Evolutionary conservation across 1,284 basidiomycete genomes (phyloP).

Genomic region (Peniophora sp.): DNA sequence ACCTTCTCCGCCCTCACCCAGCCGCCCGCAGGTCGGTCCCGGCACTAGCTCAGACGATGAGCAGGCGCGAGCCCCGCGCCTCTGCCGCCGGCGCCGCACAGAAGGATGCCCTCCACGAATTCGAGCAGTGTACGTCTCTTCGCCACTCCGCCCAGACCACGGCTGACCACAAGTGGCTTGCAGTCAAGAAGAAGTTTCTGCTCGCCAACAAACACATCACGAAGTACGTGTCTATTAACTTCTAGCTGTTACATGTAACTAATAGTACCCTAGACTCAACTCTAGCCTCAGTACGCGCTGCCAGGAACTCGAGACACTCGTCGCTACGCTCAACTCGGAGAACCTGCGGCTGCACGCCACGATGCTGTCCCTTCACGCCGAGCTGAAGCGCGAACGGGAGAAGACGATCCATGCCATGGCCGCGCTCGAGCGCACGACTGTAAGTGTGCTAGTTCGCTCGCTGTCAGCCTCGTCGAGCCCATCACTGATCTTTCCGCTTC

Average conservation of each 20-base stretch:
- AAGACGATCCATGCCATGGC: conserved; percentile 62
- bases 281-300: conserved; percentile 74
- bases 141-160: conserved; percentile 8
- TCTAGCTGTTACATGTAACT: conserved; percentile 3
- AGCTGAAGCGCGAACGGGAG: conserved; percentile 71
- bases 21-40: not conserved
- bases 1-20: not conserved
- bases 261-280: conserved; percentile 49
- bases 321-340: conserved; percentile 70
- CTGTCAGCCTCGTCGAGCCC: conserved; percentile 1
- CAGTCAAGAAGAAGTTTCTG: conserved; percentile 86
- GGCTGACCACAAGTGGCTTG: conserved; percentile 10
- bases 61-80: conserved; percentile 71
- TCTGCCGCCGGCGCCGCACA: conserved; percentile 58
- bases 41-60: conserved; percentile 50
- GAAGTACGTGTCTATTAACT: conserved; percentile 36
- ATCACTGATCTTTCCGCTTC: not conserved
- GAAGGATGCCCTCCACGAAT: conserved; percentile 72
- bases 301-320: conserved; percentile 75
- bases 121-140: conserved; percentile 65
- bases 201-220: conserved; percentile 85
- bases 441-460: conserved; percentile 27
- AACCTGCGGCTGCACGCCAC: conserved; percentile 73
- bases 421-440: conserved; percentile 60
- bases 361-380: conserved; percentile 64